Conservation (phyloP, 148 eudicot species). For the Camellia sinensis region DNA sequence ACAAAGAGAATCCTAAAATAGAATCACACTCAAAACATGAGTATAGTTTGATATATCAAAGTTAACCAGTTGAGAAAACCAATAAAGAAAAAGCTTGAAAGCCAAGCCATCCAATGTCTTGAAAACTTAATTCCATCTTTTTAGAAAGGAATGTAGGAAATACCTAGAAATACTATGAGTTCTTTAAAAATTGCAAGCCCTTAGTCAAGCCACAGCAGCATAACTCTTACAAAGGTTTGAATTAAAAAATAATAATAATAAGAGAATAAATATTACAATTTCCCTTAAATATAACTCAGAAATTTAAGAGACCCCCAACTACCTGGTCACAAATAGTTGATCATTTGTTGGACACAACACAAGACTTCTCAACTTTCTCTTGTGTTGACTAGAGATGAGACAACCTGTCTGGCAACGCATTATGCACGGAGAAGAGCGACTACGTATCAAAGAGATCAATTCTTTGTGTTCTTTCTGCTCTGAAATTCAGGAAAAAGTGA, state of each 20-base stretch:
- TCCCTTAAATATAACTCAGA: background rate
- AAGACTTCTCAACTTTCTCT: slow-evolving; percentile 90
- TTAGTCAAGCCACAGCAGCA: background rate
- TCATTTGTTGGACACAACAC: slow-evolving; percentile 72
- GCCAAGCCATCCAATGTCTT: too few relatives aligned
- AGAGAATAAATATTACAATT: background rate
- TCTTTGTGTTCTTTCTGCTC: slow-evolving; percentile 72
- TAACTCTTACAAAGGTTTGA: background rate
- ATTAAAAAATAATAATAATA: background rate
- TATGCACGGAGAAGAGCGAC: slow-evolving; percentile 52
- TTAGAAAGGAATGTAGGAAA: too few relatives aligned
- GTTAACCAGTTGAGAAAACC: too few relatives aligned
- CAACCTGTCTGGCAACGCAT: slow-evolving; percentile 52
- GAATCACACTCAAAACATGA: too few relatives aligned
- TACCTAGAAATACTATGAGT: background rate
- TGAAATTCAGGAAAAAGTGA: slow-evolving; percentile 30
- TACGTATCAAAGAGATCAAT: slow-evolving; percentile 57
- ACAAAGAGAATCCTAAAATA: too few relatives aligned
- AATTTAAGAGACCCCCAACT: slow-evolving; percentile 10
- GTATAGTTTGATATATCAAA: too few relatives aligned
- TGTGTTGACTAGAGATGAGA: slow-evolving; percentile 79
- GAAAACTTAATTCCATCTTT: too few relatives aligned
- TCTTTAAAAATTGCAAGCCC: background rate
- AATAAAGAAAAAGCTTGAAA: too few relatives aligned
- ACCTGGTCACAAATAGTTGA: slow-evolving; percentile 85